Conservation (phyloP, 345 rosid species). For the Lagerstroemia speciosa region DNA sequence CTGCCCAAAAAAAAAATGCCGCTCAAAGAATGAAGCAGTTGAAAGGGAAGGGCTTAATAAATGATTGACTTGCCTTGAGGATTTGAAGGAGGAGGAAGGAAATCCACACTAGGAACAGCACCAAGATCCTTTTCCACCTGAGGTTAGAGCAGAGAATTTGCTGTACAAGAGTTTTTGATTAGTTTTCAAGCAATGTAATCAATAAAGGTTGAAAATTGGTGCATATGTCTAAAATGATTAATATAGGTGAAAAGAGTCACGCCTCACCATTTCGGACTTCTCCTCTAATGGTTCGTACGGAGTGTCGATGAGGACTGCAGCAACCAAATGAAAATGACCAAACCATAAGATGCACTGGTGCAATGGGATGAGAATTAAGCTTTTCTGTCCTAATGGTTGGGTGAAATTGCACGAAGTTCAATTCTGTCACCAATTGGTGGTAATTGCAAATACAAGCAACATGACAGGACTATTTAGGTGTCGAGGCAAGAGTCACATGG, state of each 20-base stretch:
- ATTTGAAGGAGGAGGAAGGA: constrained; percentile 68
- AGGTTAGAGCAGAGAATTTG: constrained; percentile 60
- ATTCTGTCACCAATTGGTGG: no score
- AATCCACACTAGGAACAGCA: constrained; percentile 50
- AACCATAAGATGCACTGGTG: neutral
- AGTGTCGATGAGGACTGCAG: constrained; percentile 65
- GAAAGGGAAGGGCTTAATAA: neutral
- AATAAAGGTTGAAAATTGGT: neutral
- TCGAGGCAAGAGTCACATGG: no score
- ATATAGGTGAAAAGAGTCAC: neutral
- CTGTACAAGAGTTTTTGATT: constrained; percentile 24
- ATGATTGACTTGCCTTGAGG: constrained; percentile 35
- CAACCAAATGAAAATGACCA: neutral
- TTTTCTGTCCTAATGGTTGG: neutral
- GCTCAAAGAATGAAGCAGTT: neutral
- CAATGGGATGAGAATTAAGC: neutral
- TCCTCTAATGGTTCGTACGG: constrained; percentile 76
- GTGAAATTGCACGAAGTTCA: neutral
- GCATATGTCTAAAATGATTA: neutral
- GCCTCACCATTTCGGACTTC: constrained; percentile 46
- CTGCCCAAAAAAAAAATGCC: no score
- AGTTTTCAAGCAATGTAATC: neutral
- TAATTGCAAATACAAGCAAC: no score
- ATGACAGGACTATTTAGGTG: no score
- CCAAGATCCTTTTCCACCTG: constrained; percentile 50